Evolutionary conservation across 371 early-diverging fungal species (phyloP).

Genomic region (Zopfochytrium polystomum): DNA sequence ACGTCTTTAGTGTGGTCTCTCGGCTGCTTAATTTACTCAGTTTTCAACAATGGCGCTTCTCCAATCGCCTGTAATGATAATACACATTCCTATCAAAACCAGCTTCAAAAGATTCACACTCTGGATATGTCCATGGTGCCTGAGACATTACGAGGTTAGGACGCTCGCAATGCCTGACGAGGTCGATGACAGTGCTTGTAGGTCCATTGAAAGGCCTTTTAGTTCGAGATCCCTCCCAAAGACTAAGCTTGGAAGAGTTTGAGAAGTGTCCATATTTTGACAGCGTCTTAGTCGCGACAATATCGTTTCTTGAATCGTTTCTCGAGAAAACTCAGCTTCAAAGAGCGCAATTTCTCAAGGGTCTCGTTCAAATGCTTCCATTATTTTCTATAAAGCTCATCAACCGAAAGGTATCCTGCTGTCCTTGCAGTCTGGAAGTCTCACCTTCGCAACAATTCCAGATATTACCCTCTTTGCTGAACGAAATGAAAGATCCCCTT

Average conservation of each 20-base stretch:
- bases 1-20: constrained; percentile 62
- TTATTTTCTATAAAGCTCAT: constrained; percentile 67
- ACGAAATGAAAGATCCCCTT: constrained; percentile 68
- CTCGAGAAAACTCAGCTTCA: constrained; percentile 75
- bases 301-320: constrained; percentile 74
- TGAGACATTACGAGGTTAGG: not conserved
- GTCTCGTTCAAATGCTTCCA: constrained; percentile 65
- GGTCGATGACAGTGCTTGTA: constrained; percentile 1
- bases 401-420: constrained; percentile 10
- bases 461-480: constrained; percentile 70
- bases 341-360: constrained; percentile 77
- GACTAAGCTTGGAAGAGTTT: constrained; percentile 63
- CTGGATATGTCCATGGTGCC: constrained; percentile 11
- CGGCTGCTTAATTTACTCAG: constrained; percentile 74
- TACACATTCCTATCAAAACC: constrained; percentile 61
- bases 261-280: constrained; percentile 72
- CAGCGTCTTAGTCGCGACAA: constrained; percentile 72
- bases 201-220: constrained; percentile 52
- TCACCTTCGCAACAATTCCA: constrained; percentile 18
- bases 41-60: constrained; percentile 69
- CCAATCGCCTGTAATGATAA: constrained; percentile 65
- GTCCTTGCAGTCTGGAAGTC: not conserved
- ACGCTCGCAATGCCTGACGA: not conserved
- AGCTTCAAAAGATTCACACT: constrained; percentile 35
- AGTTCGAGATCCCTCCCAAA: constrained; percentile 51